Evolutionary conservation across 495 filamentous ascomycete species (phyloP), one percentile per base, ranked within the genome.

Genomic region (Aspergillus ostianus): DNA sequence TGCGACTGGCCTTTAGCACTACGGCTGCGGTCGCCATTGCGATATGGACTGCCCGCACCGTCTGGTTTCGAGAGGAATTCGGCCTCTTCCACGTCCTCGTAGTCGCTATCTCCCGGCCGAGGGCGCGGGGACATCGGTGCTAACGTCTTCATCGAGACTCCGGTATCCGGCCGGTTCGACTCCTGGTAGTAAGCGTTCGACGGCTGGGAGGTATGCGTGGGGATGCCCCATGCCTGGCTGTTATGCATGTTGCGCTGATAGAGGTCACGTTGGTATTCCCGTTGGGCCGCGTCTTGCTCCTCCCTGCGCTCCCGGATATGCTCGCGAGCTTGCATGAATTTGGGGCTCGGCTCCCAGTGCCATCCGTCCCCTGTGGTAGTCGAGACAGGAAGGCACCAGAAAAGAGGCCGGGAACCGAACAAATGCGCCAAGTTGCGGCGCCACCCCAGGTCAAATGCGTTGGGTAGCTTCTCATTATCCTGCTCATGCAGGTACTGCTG

Each of bases 331-430:
- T 84, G 85, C 17, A 89, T 60, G 83, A 91, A 94, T 59, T 81
- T 82, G 1, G 77, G 73, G 46, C 85, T 96, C 1, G 92, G 83
- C 67, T 96, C 92, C 94, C 94, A 98, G 64, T 74, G 83, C 92
- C 92, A 98, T n/a, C 94, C 94, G 68, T 98, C 91, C 10, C 93
- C 93, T 0, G 83, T 87, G 0, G 91, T 93, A 56, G 87, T 96
- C 71, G 85, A 85, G 17, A 96, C 72, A 0, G 94, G 95, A n/a
- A 97, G 63, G 3, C 74, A 66, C 93, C 94, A 97, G 6, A 91
- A 76, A 30, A 84, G 72, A 12, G 85, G 85, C 0, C 75, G 81
- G 2, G 83, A 74, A 1, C 94, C 94, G 62, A 98, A 96, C 12
- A 98, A 80, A 68, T 94, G 88, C 4, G 76, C 62, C n/a, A 98